A percentile compares a stretch with the other conserved stretches of the same genome.
Evolutionary conservation across 768 basidiomycete genomes (phyloP).

Genomic region (Boletus bicolor): DNA sequence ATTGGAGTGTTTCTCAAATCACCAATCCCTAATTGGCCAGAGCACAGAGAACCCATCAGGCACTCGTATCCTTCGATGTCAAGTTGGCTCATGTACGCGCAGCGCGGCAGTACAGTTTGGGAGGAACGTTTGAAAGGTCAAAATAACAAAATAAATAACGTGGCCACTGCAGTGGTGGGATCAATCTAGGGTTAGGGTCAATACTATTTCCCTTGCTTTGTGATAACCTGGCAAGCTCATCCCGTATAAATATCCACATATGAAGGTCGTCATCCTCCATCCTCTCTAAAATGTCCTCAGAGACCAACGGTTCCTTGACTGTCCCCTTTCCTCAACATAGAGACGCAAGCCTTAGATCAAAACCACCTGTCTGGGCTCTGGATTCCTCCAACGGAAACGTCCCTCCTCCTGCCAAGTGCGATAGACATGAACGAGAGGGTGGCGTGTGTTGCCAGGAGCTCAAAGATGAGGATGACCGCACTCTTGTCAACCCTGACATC

Average conservation of each 20-base stretch:
- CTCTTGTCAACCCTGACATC: constrained; percentile 81
- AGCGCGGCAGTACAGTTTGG: background rate
- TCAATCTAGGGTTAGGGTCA: constrained; percentile 14
- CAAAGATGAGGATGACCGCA: constrained; percentile 73
- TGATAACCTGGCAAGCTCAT: background rate
- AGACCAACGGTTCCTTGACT: constrained; percentile 7
- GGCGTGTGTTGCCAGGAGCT: constrained; percentile 90
- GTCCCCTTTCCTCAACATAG: constrained; percentile 22
- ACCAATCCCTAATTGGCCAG: constrained; percentile 9
- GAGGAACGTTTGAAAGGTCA: background rate
- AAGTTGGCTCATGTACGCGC: background rate
- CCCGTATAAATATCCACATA: constrained; percentile 9
- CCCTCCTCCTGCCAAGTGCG: constrained; percentile 58
- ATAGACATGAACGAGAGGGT: constrained; percentile 46
- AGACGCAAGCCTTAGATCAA: constrained; percentile 18
- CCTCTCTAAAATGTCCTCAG: constrained; percentile 18
- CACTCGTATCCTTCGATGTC: background rate
- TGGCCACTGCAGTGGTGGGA: background rate
- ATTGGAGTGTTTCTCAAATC: constrained; percentile 10
- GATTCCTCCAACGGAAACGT: constrained; percentile 40
- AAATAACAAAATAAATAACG: background rate
- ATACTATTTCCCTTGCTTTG: background rate
- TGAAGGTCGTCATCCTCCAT: background rate
- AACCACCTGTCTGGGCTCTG: constrained; percentile 67
- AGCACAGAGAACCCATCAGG: background rate